A percentile compares a stretch with the other conserved stretches of the same genome.
These are phyloP conservation scores for Vigna trinervia DNA, from an alignment of 306 rosid species.

Conservation along the genomic window DNA sequence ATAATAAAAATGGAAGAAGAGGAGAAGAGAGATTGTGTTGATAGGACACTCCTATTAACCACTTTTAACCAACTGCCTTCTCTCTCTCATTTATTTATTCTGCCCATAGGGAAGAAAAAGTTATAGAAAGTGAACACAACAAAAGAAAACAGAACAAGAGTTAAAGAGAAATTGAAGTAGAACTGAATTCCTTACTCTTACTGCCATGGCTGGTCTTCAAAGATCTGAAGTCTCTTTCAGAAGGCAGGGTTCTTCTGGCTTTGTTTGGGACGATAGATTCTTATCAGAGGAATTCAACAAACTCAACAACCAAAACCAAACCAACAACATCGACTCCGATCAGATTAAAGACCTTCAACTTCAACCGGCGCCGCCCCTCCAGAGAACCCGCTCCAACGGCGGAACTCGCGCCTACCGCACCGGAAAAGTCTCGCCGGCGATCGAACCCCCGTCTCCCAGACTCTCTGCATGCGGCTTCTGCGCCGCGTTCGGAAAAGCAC, in stretches of 20 bases:
- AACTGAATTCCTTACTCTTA: too few relatives aligned
- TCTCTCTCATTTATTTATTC: neutral
- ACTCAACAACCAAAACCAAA: constrained; percentile 30
- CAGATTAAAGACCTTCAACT: constrained; percentile 30
- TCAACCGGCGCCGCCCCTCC: constrained; percentile 14
- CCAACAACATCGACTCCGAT: neutral
- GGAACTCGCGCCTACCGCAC: constrained; percentile 64
- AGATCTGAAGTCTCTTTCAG: constrained; percentile 84
- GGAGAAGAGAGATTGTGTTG: too few relatives aligned
- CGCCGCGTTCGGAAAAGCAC: constrained; percentile 62
- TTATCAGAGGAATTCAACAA: constrained; percentile 57
- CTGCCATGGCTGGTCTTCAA: constrained; percentile 76
- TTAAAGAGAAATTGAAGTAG: neutral
- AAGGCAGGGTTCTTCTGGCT: constrained; percentile 89
- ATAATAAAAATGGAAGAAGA: too few relatives aligned
- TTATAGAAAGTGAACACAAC: too few relatives aligned
- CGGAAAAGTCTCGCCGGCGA: constrained; percentile 68
- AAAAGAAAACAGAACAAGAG: too few relatives aligned
- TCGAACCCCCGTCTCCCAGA: constrained; percentile 83
- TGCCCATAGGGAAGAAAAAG: neutral
- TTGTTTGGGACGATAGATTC: constrained; percentile 72
- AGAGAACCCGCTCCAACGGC: constrained; percentile 70
- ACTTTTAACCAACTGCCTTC: constrained; percentile 21
- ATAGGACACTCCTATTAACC: neutral
- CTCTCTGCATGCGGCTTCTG: constrained; percentile 79